phyloP scores from a whole-genome alignment of 2,329 filamentous ascomycete genomes.

The Apiospora phragmitis region DNA sequence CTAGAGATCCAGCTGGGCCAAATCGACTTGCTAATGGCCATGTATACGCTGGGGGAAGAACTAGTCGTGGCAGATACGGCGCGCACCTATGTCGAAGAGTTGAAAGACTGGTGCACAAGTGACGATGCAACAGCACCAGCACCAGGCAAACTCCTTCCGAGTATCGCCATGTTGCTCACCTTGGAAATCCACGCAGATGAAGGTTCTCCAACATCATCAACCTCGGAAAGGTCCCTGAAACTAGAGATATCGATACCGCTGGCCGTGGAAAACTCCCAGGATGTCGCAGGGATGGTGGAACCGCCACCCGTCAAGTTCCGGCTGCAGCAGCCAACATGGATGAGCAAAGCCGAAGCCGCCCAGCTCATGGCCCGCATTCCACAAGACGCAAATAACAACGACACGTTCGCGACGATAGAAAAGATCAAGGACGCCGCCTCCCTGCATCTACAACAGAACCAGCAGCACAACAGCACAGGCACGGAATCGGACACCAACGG shows the following conservation, averaged over 20 bases:
- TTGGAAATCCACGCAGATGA: slow-evolving; percentile 23
- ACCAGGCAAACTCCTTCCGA: neutral
- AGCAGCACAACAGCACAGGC: neutral
- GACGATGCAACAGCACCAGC: neutral
- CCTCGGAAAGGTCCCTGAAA: slow-evolving; percentile 22
- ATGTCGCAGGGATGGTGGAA: slow-evolving; percentile 26
- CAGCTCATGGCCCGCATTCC: slow-evolving; percentile 41
- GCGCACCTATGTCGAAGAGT: slow-evolving; percentile 1
- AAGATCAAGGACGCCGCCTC: slow-evolving; percentile 30
- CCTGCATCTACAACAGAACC: neutral
- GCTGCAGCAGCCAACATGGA: slow-evolving; percentile 51
- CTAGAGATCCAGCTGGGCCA: slow-evolving; percentile 49
- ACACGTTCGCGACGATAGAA: slow-evolving; percentile 47
- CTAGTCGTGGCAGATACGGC: slow-evolving; percentile 29
- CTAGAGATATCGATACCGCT: slow-evolving; percentile 39
- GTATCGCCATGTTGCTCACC: slow-evolving; percentile 27
- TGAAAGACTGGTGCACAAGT: slow-evolving; percentile 16
- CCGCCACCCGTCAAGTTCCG: slow-evolving; percentile 42
- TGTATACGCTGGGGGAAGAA: slow-evolving; percentile 46
- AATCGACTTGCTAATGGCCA: slow-evolving; percentile 52
- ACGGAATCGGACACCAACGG: neutral
- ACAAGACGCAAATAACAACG: slow-evolving; percentile 34
- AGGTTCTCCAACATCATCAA: neutral
- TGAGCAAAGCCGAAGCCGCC: slow-evolving; percentile 48
- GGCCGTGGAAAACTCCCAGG: slow-evolving; percentile 10